Conservation (phyloP, 192 early-diverging fungal genomes). For the Umbelopsis ramanniana region DNA sequence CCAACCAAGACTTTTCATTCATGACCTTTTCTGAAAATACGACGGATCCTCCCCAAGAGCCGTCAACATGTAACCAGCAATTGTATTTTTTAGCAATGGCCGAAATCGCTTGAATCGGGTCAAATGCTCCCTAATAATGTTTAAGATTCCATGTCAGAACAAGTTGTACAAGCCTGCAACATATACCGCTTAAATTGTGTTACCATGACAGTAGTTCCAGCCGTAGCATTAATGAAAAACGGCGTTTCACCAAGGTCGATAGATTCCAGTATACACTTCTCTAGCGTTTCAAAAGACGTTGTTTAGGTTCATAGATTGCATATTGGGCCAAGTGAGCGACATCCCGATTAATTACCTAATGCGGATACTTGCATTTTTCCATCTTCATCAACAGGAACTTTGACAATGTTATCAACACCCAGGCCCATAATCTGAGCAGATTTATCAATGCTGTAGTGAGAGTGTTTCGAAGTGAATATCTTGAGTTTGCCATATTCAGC, state of each 20-base stretch:
- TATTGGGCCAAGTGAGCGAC: not conserved
- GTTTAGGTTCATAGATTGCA: not conserved
- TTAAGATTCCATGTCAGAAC: not conserved
- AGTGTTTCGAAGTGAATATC: conserved; percentile 71
- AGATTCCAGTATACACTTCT: conserved; percentile 40
- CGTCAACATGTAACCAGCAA: conserved; percentile 82
- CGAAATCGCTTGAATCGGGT: conserved; percentile 65
- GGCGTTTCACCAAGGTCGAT: conserved; percentile 57
- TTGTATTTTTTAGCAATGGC: conserved; percentile 60
- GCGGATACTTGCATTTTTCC: conserved; percentile 65
- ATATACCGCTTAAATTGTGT: not conserved
- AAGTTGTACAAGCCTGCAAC: not conserved
- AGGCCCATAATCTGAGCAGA: conserved; percentile 71
- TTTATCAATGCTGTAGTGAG: conserved; percentile 82
- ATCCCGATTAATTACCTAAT: conserved; percentile 46
- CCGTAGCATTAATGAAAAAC: conserved; percentile 83
- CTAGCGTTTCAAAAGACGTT: not conserved
- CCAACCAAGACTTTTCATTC: conserved; percentile 41
- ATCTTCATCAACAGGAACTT: conserved; percentile 61
- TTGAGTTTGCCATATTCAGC: conserved; percentile 48
- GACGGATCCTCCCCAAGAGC: conserved; percentile 76
- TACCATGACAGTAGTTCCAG: conserved; percentile 82
- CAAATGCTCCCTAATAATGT: conserved; percentile 66
- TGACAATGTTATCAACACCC: conserved; percentile 68
- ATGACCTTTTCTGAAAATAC: conserved; percentile 59